Base-by-base conservation (phyloP, 768 basidiomycete species). In the Tricholomella constricta region DNA sequence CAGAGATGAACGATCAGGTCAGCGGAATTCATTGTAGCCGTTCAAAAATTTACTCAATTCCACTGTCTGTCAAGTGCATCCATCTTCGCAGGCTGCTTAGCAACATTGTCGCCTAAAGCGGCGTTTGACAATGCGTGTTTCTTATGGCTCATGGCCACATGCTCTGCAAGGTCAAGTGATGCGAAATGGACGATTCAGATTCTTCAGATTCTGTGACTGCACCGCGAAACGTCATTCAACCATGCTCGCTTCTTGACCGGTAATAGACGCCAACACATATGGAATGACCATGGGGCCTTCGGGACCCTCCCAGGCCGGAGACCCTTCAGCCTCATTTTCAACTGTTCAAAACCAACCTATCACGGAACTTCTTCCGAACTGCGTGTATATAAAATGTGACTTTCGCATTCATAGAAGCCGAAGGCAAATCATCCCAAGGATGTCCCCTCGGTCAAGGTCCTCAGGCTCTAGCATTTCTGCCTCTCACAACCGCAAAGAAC, bases 361-460 rank as follows among this genome's bases (percentile, higher is more conserved):
- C 37, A 29, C 48, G 48, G 48, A 49, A 41, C 37, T 23, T 8
- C 4, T 49, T 29, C 48, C 46, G 45, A 31, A n/a, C n/a, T 11
- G 34, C 23, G 14, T 14, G 23, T 37, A 23, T 48, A 48, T 48
- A 48, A 25, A 10, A 48, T 8, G 22, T 48, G 46, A n/a, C 10
- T 26, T 10, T 22, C 22, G 35, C 19, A 15, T 48, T 26, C 5
- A 34, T 10, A 14, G 19, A 29, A 17, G 27, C n/a, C 29, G 6
- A 14, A n/a, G 6, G 25, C 12, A 22, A 35, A 48, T 25, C 34
- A 17, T 48, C 19, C 20, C 6, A 37, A 22, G 20, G 25, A 48
- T 48, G 46, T 36, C 46, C 46, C 20, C 46, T n/a, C 34, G 8
- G 11, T 48, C 46, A 48, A 36, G 35, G 46, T 48, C 46, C 35